These are phyloP conservation scores for Candida railenensis DNA, from an alignment of 805 yeast genomes.

Conservation along the genomic window DNA sequence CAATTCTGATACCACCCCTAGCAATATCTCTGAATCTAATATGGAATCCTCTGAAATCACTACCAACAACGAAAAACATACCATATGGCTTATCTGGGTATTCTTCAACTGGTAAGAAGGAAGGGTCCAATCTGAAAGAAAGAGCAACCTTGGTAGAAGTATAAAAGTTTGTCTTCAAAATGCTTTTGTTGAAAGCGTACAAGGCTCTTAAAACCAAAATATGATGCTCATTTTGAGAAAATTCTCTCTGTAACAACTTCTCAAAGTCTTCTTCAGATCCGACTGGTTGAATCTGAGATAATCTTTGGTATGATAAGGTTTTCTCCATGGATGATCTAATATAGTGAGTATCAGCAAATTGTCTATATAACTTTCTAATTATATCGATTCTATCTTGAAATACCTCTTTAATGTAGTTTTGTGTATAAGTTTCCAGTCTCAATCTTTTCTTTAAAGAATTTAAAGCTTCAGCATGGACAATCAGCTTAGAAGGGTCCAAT, in stretches of 20 bases:
- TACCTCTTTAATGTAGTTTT: constrained; percentile 74
- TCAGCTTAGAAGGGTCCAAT: constrained; percentile 59
- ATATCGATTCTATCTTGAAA: constrained; percentile 69
- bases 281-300: constrained; percentile 74
- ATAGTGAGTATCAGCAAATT: constrained; percentile 89
- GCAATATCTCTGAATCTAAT: constrained; percentile 96
- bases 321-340: constrained; percentile 66
- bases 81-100: constrained; percentile 94
- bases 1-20: constrained; percentile 97
- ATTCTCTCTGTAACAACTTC: constrained; percentile 59
- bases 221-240: constrained; percentile 80
- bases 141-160: constrained; percentile 92
- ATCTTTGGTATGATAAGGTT: constrained; percentile 85
- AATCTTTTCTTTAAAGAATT: constrained; percentile 81
- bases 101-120: constrained; percentile 79
- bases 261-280: constrained; percentile 74
- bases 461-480: constrained; percentile 73
- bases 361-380: constrained; percentile 80
- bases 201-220: constrained; percentile 78
- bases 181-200: constrained; percentile 78
- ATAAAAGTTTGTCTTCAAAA: constrained; percentile 91
- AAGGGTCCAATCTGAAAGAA: constrained; percentile 86
- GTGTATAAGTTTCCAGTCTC: constrained; percentile 90
- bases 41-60: constrained; percentile 96
- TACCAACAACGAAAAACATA: constrained; percentile 93